A percentile compares a stretch with the other conserved stretches of the same genome.
Conservation (phyloP, 2,329 filamentous ascomycete species). For the Mycosphaerella arachidis region DNA sequence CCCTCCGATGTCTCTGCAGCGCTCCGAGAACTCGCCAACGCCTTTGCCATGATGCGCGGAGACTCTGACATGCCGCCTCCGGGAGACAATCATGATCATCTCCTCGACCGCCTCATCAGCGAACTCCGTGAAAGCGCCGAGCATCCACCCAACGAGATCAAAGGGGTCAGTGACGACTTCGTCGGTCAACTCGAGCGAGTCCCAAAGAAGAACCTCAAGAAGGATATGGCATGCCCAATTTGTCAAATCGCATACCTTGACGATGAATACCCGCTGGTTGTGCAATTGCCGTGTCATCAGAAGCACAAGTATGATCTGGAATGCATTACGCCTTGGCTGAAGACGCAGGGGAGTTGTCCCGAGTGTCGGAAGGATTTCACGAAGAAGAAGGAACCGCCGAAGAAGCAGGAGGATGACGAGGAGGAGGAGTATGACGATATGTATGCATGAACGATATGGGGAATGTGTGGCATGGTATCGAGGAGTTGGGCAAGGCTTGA, state of each 20-base stretch:
- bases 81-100: conserved; percentile 23
- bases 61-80: conserved; percentile 19
- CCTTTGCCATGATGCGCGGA: conserved; percentile 55
- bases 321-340: conserved; percentile 61
- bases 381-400: conserved; percentile 43
- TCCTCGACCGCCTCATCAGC: conserved; percentile 54
- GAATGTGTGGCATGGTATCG: too few species aligned
- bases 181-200: conserved; percentile 57
- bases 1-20: conserved; percentile 58
- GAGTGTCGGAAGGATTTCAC: conserved; percentile 57
- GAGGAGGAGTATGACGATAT: conserved; percentile 51
- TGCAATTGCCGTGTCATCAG: conserved; percentile 57
- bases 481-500: too few species aligned
- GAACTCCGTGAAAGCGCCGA: conserved; percentile 53
- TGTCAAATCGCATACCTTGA: conserved; percentile 59
- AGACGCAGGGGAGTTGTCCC: conserved; percentile 60
- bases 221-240: conserved; percentile 54
- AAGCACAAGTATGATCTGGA: conserved; percentile 62
- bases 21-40: conserved; percentile 57
- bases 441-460: conserved; percentile 34
- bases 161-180: conserved; percentile 59
- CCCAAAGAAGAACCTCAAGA: conserved; percentile 47
- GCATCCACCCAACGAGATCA: conserved; percentile 55
- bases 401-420: conserved; percentile 43
- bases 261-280: conserved; percentile 56